Base-by-base conservation (phyloP, 495 filamentous ascomycete genomes). In the Neurospora sublineolata region DNA sequence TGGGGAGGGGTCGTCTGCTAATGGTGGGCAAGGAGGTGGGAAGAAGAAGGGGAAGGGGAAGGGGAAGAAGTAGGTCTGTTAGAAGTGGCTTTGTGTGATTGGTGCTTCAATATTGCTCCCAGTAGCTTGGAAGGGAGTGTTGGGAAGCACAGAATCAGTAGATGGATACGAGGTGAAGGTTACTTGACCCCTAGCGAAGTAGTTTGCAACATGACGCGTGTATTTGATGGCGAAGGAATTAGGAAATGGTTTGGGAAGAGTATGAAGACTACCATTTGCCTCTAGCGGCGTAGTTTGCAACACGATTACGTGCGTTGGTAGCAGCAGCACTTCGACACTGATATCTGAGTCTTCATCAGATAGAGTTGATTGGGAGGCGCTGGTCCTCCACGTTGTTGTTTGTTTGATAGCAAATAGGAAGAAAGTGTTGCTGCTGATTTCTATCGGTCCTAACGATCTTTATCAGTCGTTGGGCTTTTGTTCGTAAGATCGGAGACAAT, bases 11-110 rank as follows among this genome's bases (percentile, higher is more conserved):
- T 27, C 46, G 46, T 18, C 27, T 36, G 6, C 52, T 18, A 64
- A 64, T 33, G 27, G 27, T 3, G 27, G 5, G 4, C 27, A 30
- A 46, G n/a, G 11, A 0, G 37, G 68, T 18, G 64, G 79, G 74
- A 86, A 86, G 82, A 84, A 85, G 79, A 87, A 83, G 77, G 82
- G 86, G 68, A 88, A 86, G 74, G 85, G 84, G 72, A 86, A 83
- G 71, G 75, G 75, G 0, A 79, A 78, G 74, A 77, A 68, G 20
- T 71, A 76, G 64, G 44, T 71, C 76, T 42, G 44, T 12, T 1
- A 9, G 41, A n/a, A n/a, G 41, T 44, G 41, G 18, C 0, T n/a
- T 44, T 44, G 41, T n/a, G 8, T 44, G 41, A 9, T 44, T 44
- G 18, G 7, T n/a, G 41, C 18, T 44, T n/a, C 3, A n/a, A 9